These are phyloP conservation scores for Salicornia ramosissima DNA, from an alignment of 148 eudicot species.

Conservation along the genomic window DNA sequence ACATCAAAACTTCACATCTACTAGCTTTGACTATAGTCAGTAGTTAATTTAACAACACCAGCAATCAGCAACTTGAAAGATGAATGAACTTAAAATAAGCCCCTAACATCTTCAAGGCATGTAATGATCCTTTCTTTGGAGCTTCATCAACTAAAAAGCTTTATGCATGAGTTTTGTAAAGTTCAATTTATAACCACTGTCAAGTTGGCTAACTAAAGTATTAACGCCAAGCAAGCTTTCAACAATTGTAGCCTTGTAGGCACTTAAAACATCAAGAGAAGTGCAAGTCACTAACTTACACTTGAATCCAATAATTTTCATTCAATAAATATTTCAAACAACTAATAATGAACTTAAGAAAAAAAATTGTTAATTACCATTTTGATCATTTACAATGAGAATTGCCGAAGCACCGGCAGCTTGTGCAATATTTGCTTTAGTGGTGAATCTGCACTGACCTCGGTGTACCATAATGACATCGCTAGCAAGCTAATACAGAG, in stretches of 20 bases:
- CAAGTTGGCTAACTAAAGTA: not conserved
- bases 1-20: not conserved
- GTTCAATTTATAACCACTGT: not conserved
- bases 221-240: not conserved
- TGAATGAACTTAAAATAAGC: not conserved
- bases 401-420: conserved; percentile 91
- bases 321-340: not conserved
- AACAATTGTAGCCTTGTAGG: not conserved
- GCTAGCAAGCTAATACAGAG: conserved; percentile 53
- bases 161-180: not conserved
- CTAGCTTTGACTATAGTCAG: not conserved
- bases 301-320: not conserved
- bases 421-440: conserved; percentile 78
- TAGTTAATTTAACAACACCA: not conserved
- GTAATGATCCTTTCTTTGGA: not conserved
- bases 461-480: conserved; percentile 79
- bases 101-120: not conserved
- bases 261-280: not conserved
- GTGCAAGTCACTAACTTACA: not conserved
- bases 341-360: conserved; percentile 8
- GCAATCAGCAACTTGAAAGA: not conserved
- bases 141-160: not conserved
- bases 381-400: conserved; percentile 70
- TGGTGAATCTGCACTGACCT: conserved; percentile 81
- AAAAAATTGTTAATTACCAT: conserved; percentile 36